Evolutionary conservation across 345 rosid genomes (phyloP).

Genomic region (Microthlaspi erraticum): DNA sequence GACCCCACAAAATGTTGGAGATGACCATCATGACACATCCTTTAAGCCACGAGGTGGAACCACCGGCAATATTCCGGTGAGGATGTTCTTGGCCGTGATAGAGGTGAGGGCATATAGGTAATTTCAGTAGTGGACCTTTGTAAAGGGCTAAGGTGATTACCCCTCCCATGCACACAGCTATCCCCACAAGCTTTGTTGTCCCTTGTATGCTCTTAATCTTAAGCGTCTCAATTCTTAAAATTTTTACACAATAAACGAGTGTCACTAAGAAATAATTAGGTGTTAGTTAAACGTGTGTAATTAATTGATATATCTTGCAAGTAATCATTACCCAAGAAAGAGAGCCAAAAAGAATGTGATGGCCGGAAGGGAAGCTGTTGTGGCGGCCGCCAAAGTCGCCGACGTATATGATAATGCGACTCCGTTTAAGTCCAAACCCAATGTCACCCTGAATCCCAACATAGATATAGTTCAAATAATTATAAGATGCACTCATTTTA

Average conservation of each 20-base stretch:
- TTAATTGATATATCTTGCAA: background rate
- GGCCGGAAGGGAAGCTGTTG: slow-evolving; percentile 82
- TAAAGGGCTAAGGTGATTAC: slow-evolving; percentile 68
- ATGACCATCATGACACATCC: slow-evolving; percentile 84
- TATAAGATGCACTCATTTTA: no score
- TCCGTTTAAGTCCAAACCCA: slow-evolving; percentile 68
- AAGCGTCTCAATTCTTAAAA: slow-evolving; percentile 67
- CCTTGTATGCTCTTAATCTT: slow-evolving; percentile 65
- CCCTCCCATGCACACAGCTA: slow-evolving; percentile 69
- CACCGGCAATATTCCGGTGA: slow-evolving; percentile 45
- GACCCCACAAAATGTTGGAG: slow-evolving; percentile 70
- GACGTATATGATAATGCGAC: slow-evolving; percentile 75
- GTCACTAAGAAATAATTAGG: background rate
- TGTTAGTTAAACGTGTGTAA: background rate
- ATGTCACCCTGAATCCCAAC: slow-evolving; percentile 55
- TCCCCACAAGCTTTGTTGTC: slow-evolving; percentile 68
- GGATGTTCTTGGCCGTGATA: slow-evolving; percentile 32
- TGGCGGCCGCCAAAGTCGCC: slow-evolving; percentile 87
- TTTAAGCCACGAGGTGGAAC: slow-evolving; percentile 67
- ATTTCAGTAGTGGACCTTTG: slow-evolving; percentile 70
- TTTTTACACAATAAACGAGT: background rate
- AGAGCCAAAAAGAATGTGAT: slow-evolving; percentile 92
- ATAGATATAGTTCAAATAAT: slow-evolving; percentile 8
- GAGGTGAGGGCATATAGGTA: slow-evolving; percentile 50
- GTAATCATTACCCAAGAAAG: slow-evolving; percentile 60